A percentile compares a stretch with the other conserved stretches of the same genome.
Conservation (phyloP, 495 filamentous ascomycete species). For the Chaetomidium leptoderma region DNA sequence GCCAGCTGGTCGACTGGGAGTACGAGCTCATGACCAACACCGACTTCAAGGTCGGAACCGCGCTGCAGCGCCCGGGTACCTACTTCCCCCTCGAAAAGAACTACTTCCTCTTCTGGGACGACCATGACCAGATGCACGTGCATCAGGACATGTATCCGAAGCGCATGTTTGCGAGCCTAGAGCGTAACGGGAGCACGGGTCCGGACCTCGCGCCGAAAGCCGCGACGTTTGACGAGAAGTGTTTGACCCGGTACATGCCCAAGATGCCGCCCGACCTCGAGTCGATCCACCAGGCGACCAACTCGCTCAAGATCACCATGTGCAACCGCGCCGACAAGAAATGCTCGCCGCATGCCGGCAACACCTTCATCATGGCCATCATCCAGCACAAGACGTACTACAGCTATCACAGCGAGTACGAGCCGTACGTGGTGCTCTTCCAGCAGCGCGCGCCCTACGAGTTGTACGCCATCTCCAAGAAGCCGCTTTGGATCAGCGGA, state of each 20-base stretch:
- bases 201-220: conserved; percentile 35
- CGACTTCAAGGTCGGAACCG: conserved; percentile 38
- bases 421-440: conserved; percentile 52
- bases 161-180: conserved; percentile 44
- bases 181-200: conserved; percentile 39
- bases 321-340: conserved; percentile 44
- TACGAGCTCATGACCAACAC: conserved; percentile 15
- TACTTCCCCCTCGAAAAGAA: conserved; percentile 49
- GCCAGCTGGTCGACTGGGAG: conserved; percentile 43
- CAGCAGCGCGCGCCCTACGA: conserved; percentile 43
- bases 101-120: conserved; percentile 55
- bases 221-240: conserved; percentile 33
- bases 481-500: conserved; percentile 52
- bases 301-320: conserved; percentile 50
- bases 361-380: conserved; percentile 50
- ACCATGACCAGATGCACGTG: conserved; percentile 38
- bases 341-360: conserved; percentile 38
- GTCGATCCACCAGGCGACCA: conserved; percentile 54
- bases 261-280: conserved; percentile 28
- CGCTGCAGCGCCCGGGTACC: conserved; percentile 44
- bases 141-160: conserved; percentile 49
- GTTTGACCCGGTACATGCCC: conserved; percentile 42
- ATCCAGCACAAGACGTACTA: conserved; percentile 51
- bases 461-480: conserved; percentile 45
- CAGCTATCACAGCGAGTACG: conserved; percentile 45